phyloP scores from a whole-genome alignment of 2,329 filamentous ascomycete genomes.

The Rhexocercosporidium sp. region DNA sequence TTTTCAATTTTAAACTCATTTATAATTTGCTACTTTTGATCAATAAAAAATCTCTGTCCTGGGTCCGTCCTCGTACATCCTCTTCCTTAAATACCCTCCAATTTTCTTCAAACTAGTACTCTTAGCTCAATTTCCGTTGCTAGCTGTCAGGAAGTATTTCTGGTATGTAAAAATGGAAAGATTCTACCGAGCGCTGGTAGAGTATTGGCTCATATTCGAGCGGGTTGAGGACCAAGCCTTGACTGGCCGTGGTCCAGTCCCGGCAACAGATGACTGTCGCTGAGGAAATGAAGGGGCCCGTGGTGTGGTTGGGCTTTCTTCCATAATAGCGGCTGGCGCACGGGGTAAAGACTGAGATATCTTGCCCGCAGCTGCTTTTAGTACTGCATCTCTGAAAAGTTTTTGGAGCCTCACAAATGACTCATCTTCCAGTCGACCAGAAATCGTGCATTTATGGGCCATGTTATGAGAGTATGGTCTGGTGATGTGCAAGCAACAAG shows the following conservation, averaged over 20 bases:
- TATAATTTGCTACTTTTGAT: too few relatives aligned
- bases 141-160: too few relatives aligned
- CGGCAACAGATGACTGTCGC: not conserved
- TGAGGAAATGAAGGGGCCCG: not conserved
- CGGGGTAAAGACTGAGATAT: not conserved
- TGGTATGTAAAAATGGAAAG: too few relatives aligned
- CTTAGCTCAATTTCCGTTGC: too few relatives aligned
- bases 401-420: not conserved
- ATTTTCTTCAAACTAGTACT: too few relatives aligned
- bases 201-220: not conserved
- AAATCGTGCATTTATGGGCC: not conserved
- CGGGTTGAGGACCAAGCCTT: not conserved
- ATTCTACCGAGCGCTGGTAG: not conserved
- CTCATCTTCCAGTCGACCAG: not conserved
- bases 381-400: not conserved
- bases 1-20: too few relatives aligned
- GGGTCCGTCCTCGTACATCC: too few relatives aligned
- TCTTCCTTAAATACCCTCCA: too few relatives aligned
- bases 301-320: not conserved
- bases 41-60: too few relatives aligned
- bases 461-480: slow-evolving; percentile 7
- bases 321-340: not conserved
- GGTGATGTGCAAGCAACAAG: not conserved
- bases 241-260: too few relatives aligned
- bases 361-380: not conserved